phyloP scores from a whole-genome alignment of 1,284 basidiomycete species.

The Mycosarcoma mackinlayi region DNA sequence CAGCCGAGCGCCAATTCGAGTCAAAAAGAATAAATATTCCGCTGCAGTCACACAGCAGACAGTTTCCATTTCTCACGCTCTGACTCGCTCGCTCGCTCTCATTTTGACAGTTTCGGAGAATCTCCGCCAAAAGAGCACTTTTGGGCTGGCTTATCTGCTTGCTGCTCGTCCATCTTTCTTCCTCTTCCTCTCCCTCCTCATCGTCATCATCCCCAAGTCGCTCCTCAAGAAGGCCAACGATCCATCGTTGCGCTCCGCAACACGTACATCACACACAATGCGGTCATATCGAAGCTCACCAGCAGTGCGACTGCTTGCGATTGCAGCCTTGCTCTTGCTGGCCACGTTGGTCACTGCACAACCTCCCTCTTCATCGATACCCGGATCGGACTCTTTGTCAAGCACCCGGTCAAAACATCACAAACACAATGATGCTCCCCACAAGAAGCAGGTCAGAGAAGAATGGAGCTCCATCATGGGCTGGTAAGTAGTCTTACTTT shows the following conservation, averaged over 20 bases:
- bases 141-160: conserved; percentile 6
- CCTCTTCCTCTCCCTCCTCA: not conserved
- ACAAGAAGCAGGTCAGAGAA: conserved; percentile 24
- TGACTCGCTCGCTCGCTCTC: too few species aligned
- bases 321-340: conserved; percentile 28
- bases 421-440: conserved; percentile 7
- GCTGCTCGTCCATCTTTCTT: not conserved
- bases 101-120: too few species aligned
- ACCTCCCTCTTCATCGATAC: conserved; percentile 13
- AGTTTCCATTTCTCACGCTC: too few species aligned
- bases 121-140: too few species aligned
- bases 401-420: conserved; percentile 13
- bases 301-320: conserved; percentile 22
- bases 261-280: conserved; percentile 7
- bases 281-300: conserved; percentile 18
- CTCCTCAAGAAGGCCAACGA: not conserved
- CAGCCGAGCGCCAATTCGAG: too few species aligned
- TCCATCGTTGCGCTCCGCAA: not conserved
- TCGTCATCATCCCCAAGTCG: not conserved
- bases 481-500: conserved; percentile 28
- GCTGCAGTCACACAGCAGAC: not conserved
- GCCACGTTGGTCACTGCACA: conserved; percentile 13
- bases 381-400: conserved; percentile 10
- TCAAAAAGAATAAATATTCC: not conserved
- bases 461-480: conserved; percentile 58